Base-by-base conservation (phyloP, 1,284 basidiomycete species). In the Neonothopanus nambi region DNA sequence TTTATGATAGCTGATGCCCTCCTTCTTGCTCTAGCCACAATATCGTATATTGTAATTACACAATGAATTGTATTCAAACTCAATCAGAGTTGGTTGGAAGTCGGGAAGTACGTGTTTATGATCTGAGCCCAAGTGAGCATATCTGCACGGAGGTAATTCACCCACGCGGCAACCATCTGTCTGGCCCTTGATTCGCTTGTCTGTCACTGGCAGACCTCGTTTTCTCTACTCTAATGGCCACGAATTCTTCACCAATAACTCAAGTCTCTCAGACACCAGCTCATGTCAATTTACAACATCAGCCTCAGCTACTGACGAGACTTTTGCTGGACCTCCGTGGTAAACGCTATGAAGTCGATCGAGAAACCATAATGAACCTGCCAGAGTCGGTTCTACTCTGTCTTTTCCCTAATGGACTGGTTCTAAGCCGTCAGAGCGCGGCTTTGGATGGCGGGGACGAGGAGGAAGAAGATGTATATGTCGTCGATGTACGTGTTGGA, bases 281-380 rank as follows among this genome's bases (percentile, higher is more conserved):
- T n/a, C 82, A 86, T 60, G 79, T 83, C 13, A 85, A 84, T 60
- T 40, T 54, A 36, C 30, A 24, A 13, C 74, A 91, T 20, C 89
- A 91, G 68, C 89, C 90, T 13, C 89, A 92, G 72, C 80, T 95
- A 36, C 79, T 96, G 58, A 88, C 91, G 12, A 81, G 93, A 58
- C 82, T 99, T 61, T 84, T 92, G 54, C 87, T 99, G 62, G 96
- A 98, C 72, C 79, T 99, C 47, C 87, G 96, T 59, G 95, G 95
- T 56, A 81, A 78, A 61, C 87, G 94, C 61, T 97, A 98, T 75
- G 88, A 91, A 54, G 94, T 99, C 53, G 97, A 99, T 75, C 83
- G 97, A 62, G 96, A 98, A 74, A 95, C 92, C 28, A 90, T 99
- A 69, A 98, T 99, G 95, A 95, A 96, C 69, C 78, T 99, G 28